Base-by-base conservation (phyloP, 345 rosid genomes). In the Clarkia xantiana region DNA sequence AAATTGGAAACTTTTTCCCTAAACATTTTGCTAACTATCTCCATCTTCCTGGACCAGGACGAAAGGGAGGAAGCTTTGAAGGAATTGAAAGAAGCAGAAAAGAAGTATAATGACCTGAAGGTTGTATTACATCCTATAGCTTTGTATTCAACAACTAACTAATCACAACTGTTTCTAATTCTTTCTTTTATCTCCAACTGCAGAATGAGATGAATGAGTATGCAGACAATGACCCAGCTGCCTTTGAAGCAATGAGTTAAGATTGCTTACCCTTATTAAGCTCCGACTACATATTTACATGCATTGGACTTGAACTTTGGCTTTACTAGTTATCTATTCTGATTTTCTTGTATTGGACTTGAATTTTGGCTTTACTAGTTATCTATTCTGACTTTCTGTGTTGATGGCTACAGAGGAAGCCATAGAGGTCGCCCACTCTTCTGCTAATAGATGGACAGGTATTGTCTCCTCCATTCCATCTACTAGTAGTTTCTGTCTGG, bases 381-480 rank as follows among this genome's bases (percentile, higher is more conserved):
- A 2, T 43, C 45, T 18, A 52, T 16, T 36, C 19, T 19, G 4
- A 44, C 47, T 40, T 38, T 18, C 36, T 10, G 49, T 16, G 14
- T 10, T 29, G 11, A 23, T 41, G 15, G 42, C 60, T 49, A 57
- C 75, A 91, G 94, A 78, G 69, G 58, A 55, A 54, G 93, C 93
- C 54, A 81, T 76, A 68, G 81, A 70, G 67, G 78, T 78, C 43
- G 85, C 87, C 36, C 86, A 84, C 67, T 78, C 66, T 17, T 84
- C 94, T 43, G 93, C 98, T 45, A 84, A 91, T 59, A 76, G 96
- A 75, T 91, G 96, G 98, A 91, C 93, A 79, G 94, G 98, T 83
- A 52, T 52, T 55, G 4, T 14, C 49, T 3, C 40, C 49, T 62
- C 23, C n/a, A n/a, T n/a, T n/a, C n/a, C n/a, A n/a, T n/a, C n/a